phyloP scores from a whole-genome alignment of 805 yeast genomes.

The Ogataea henricii region DNA sequence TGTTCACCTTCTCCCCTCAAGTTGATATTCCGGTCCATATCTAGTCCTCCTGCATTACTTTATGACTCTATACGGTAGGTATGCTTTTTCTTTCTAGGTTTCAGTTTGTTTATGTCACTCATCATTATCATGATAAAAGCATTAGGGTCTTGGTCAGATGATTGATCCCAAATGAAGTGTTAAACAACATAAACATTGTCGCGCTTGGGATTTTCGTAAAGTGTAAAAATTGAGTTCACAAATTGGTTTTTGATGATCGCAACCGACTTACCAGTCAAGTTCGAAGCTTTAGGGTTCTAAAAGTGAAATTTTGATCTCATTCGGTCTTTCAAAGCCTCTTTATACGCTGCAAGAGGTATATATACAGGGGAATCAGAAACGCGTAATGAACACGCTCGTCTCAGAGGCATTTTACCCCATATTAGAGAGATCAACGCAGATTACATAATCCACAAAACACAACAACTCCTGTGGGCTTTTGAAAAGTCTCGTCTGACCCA shows the following conservation, averaged over 20 bases:
- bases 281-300: too few species aligned
- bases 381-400: neutral
- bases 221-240: neutral
- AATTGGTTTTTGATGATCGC: neutral
- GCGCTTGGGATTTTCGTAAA: neutral
- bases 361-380: neutral
- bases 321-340: too few species aligned
- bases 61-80: neutral
- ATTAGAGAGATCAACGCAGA: neutral
- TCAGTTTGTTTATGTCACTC: neutral
- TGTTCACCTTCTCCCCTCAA: too few species aligned
- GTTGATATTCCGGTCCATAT: too few species aligned
- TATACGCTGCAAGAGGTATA: too few species aligned
- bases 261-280: too few species aligned
- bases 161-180: neutral
- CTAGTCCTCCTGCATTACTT: conserved; percentile 1
- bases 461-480: neutral
- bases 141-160: neutral
- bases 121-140: neutral
- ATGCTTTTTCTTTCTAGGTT: neutral
- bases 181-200: neutral
- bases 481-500: too few species aligned
- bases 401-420: neutral
- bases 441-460: conserved; percentile 3
- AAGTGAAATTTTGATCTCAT: too few species aligned